A percentile compares a stretch with the other conserved stretches of the same genome.
These are phyloP conservation scores for Heterotrichella gracilis DNA, from an alignment of 352 stramenopile genomes.

Conservation along the genomic window DNA sequence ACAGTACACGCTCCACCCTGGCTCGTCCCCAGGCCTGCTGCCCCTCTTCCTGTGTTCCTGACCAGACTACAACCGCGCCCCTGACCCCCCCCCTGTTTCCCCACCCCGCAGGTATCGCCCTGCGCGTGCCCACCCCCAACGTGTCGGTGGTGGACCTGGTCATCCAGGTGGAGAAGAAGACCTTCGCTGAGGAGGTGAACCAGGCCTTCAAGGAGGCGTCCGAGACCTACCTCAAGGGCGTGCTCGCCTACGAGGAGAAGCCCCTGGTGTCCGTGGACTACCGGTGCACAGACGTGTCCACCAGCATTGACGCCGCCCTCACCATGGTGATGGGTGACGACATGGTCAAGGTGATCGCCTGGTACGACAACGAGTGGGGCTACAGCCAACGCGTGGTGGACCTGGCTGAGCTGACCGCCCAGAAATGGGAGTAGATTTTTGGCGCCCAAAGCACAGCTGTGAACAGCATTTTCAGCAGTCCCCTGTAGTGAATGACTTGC, in stretches of 20 bases:
- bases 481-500: no score
- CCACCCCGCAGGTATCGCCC: no score
- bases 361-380: conserved; percentile 55
- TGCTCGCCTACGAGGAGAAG: conserved; percentile 42
- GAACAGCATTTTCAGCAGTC: no score
- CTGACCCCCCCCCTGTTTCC: no score
- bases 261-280: conserved; percentile 37
- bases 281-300: conserved; percentile 30
- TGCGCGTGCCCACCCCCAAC: conserved; percentile 85
- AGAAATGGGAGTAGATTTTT: no score
- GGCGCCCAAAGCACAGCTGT: no score
- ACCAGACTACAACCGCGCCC: no score
- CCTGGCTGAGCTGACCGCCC: no score
- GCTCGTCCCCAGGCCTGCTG: no score
- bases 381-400: conserved; percentile 46
- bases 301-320: conserved; percentile 40
- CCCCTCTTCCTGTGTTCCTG: no score
- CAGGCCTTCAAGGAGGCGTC: conserved; percentile 36
- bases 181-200: conserved; percentile 37
- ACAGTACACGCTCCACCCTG: no score
- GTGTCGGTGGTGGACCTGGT: conserved; percentile 88
- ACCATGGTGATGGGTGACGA: conserved; percentile 44
- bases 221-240: conserved; percentile 43
- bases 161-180: conserved; percentile 41
- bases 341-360: conserved; percentile 40